Evolutionary conservation across 306 rosid species (phyloP).

Genomic region (Castanea mollissima): DNA sequence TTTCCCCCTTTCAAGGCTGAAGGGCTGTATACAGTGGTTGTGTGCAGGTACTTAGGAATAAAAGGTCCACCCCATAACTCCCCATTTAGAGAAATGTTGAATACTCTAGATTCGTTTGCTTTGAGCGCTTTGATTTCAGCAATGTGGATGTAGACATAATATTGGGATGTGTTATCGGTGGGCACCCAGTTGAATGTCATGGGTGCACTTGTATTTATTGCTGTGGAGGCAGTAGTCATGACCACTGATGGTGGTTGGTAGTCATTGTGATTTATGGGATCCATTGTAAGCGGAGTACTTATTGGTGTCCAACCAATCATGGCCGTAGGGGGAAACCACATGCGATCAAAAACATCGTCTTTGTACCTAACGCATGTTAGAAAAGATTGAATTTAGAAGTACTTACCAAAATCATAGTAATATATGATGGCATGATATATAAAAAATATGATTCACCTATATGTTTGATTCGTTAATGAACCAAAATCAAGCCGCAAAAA

Average conservation of each 20-base stretch:
- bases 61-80: background rate
- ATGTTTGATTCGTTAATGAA: constrained; percentile 2
- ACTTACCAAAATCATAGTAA: background rate
- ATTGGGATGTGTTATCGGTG: background rate
- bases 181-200: constrained; percentile 11
- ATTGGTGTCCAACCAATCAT: background rate
- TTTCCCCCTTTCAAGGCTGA: background rate
- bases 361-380: constrained; percentile 24
- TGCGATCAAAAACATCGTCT: constrained; percentile 38
- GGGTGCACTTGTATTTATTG: constrained; percentile 9
- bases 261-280: background rate
- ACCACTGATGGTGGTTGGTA: constrained; percentile 27
- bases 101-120: constrained; percentile 25
- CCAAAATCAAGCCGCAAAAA: constrained; percentile 24
- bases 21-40: background rate
- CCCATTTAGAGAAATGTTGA: constrained; percentile 19
- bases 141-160: constrained; percentile 30
- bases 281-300: constrained; percentile 8
- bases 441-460: constrained; percentile 8
- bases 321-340: background rate
- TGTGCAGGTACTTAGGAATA: background rate
- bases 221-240: constrained; percentile 33
- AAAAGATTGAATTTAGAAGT: no score
- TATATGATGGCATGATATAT: no score
- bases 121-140: constrained; percentile 21